Evolutionary conservation across 2,329 filamentous ascomycete species (phyloP).

Genomic region (Juglanconis oblonga): DNA sequence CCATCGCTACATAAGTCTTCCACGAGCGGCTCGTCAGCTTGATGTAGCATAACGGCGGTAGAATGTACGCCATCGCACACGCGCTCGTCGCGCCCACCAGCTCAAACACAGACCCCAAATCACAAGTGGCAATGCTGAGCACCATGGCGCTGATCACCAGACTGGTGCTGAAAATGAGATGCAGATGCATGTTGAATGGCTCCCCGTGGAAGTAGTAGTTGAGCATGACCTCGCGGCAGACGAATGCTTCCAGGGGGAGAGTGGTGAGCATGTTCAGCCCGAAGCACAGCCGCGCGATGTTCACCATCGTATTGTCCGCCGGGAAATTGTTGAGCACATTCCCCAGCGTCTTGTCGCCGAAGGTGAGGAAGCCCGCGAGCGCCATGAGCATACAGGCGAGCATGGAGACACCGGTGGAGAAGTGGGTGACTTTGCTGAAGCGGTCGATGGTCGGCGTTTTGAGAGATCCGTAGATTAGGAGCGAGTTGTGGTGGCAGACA

Average conservation of each 20-base stretch:
- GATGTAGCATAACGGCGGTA: constrained; percentile 93
- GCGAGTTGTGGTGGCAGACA: constrained; percentile 86
- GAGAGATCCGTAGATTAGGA: constrained; percentile 95
- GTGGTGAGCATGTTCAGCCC: constrained; percentile 99
- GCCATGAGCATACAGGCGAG: constrained; percentile 89
- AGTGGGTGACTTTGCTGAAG: constrained; percentile 90
- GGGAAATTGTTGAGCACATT: constrained; percentile 99
- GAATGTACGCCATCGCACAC: constrained; percentile 89
- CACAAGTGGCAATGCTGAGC: constrained; percentile 82
- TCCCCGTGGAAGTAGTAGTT: constrained; percentile 71
- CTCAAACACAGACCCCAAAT: constrained; percentile 92
- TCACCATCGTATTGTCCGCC: constrained; percentile 85
- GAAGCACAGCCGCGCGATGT: constrained; percentile 90
- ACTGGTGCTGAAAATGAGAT: constrained; percentile 80
- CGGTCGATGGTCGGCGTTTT: constrained; percentile 93
- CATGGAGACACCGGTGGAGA: constrained; percentile 86
- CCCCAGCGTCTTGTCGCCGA: constrained; percentile 86
- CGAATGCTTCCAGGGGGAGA: constrained; percentile 92
- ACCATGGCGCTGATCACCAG: constrained; percentile 77
- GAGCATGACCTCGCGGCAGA: constrained; percentile 94
- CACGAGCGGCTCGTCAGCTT: constrained; percentile 70
- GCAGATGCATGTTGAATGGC: constrained; percentile 78
- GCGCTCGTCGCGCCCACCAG: constrained; percentile 93
- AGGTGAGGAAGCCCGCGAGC: constrained; percentile 84
- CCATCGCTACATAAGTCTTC: constrained; percentile 30